These are phyloP conservation scores for Backusella macrospora DNA, from an alignment of 192 early-diverging fungal genomes.

Conservation along the genomic window DNA sequence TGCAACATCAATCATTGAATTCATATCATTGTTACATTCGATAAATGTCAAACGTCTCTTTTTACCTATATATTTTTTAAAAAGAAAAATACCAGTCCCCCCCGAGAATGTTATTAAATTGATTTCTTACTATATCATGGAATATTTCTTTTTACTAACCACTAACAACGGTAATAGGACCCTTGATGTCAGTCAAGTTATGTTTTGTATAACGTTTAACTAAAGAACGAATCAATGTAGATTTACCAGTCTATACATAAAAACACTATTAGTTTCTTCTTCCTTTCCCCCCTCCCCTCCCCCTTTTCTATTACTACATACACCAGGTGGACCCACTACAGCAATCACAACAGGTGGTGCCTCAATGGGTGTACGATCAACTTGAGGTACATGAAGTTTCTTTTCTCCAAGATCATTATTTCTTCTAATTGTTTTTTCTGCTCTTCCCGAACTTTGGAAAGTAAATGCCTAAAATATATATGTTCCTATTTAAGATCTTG, in stretches of 20 bases:
- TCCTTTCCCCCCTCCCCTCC: not conserved
- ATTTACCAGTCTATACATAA: constrained; percentile 80
- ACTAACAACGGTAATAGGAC: constrained; percentile 96
- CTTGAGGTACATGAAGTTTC: constrained; percentile 93
- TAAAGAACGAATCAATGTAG: constrained; percentile 95
- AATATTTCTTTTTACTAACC: constrained; percentile 42
- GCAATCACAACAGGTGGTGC: constrained; percentile 93
- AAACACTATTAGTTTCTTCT: constrained; percentile 3
- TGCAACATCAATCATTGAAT: constrained; percentile 96
- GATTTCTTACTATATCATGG: not conserved
- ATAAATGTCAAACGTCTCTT: constrained; percentile 95
- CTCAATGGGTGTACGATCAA: constrained; percentile 89
- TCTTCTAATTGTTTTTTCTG: constrained; percentile 77
- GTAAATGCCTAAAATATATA: constrained; percentile 63
- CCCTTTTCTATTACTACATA: constrained; percentile 35
- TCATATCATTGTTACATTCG: constrained; percentile 96
- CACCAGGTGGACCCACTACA: constrained; percentile 93
- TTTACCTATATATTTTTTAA: constrained; percentile 57
- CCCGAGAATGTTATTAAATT: not conserved
- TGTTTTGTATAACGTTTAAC: constrained; percentile 96
- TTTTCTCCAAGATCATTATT: constrained; percentile 88
- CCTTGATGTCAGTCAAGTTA: constrained; percentile 86
- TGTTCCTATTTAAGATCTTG: not conserved
- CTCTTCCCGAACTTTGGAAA: constrained; percentile 70
- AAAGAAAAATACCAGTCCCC: too few species aligned